A percentile compares a stretch with the other conserved stretches of the same genome.
Evolutionary conservation across 768 basidiomycete species (phyloP).

Genomic region (Zangia roseola): DNA sequence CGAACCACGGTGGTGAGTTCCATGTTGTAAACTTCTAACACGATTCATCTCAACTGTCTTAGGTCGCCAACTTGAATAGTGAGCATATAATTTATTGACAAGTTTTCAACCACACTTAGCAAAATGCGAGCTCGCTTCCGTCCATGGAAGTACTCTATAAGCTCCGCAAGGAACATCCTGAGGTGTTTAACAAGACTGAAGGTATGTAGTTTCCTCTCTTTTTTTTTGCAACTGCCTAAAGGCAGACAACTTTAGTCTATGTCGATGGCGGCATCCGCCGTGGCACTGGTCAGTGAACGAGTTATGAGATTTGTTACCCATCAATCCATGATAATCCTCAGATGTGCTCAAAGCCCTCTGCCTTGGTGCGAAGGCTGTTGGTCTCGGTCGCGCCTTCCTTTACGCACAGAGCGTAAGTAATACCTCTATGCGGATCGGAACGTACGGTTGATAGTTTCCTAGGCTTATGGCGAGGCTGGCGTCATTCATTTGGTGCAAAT

Average conservation of each 20-base stretch:
- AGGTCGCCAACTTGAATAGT: conserved; percentile 84
- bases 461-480: conserved; percentile 77
- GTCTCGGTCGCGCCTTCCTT: conserved; percentile 82
- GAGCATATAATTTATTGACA: conserved; percentile 22
- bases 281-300: conserved; percentile 60
- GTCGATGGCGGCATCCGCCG: conserved; percentile 77
- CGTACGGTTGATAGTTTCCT: conserved; percentile 3
- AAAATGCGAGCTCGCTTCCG: conserved; percentile 60
- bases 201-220: conserved; percentile 34
- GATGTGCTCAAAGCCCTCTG: conserved; percentile 91
- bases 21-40: not conserved
- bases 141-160: conserved; percentile 77
- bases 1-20: conserved; percentile 81
- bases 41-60: conserved; percentile 2
- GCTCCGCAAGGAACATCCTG: conserved; percentile 69
- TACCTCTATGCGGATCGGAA: not conserved
- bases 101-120: conserved; percentile 6
- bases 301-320: not conserved
- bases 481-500: conserved; percentile 66
- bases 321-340: conserved; percentile 13
- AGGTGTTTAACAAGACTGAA: conserved; percentile 71
- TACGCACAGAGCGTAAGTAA: conserved; percentile 76
- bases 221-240: conserved; percentile 1
- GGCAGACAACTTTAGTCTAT: conserved; percentile 52
- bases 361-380: conserved; percentile 84